Percentiles rank a stretch among this genome's conserved stretches.
phyloP scores from a whole-genome alignment of 106 monocot species.

The Apostasia shenzhenica region DNA sequence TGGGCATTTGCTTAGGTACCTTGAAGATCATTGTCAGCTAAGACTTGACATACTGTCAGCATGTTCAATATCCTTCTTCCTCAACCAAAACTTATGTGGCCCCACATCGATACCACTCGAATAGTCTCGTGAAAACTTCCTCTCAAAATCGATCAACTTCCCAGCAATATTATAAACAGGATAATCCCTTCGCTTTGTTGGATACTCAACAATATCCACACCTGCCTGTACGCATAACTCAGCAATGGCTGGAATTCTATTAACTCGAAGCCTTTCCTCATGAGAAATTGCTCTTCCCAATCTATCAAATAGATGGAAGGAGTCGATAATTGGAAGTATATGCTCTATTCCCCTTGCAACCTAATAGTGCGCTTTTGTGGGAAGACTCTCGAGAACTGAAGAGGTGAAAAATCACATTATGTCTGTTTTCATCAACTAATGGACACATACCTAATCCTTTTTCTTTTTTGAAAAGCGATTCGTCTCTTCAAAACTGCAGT shows the following conservation, averaged over 20 bases:
- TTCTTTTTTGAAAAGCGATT: too few relatives aligned
- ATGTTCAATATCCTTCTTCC: conserved; percentile 7
- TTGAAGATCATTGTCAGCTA: conserved; percentile 17
- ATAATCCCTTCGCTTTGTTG: conserved; percentile 28
- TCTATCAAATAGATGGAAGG: conserved; percentile 58
- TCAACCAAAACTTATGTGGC: conserved; percentile 39
- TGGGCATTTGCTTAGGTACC: too few relatives aligned
- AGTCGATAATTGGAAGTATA: conserved; percentile 41
- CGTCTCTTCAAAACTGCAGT: too few relatives aligned
- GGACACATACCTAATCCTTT: too few relatives aligned
- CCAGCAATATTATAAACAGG: conserved; percentile 51
- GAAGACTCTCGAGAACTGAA: conserved; percentile 27
- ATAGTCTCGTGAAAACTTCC: conserved; percentile 32
- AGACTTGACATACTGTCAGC: neutral
- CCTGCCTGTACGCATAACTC: conserved; percentile 55
- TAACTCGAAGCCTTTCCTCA: conserved; percentile 37
- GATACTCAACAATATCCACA: conserved; percentile 36
- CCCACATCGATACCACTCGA: conserved; percentile 32
- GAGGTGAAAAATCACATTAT: too few relatives aligned
- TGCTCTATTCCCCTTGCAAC: conserved; percentile 28
- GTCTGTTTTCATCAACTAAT: too few relatives aligned
- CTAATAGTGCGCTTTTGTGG: conserved; percentile 35
- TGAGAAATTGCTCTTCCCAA: conserved; percentile 54
- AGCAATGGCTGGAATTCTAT: conserved; percentile 37
- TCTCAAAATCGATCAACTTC: conserved; percentile 54